Evolutionary conservation across 345 rosid species (phyloP), one percentile per base, ranked within the genome.

Genomic region (Theobroma cacao): DNA sequence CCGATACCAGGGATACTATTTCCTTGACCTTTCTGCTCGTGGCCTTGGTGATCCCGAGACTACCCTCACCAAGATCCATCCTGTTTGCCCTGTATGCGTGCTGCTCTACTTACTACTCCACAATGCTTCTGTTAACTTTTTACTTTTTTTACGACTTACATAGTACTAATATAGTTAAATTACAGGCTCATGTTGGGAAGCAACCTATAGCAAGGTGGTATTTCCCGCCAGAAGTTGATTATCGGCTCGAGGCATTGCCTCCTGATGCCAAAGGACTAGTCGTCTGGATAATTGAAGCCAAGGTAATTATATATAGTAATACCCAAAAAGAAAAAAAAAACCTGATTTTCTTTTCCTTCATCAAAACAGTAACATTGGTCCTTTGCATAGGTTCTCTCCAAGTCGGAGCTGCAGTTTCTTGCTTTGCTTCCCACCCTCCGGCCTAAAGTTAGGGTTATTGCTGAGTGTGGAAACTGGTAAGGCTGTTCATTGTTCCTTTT

Each of bases 201-300:
- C 96, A 95, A 76, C 99, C 97, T 2, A 92, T 95, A 79, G 97
- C 96, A 64, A 90, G 99, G 74, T 95, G 99, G 99, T 95, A 92
- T 79, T 93, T 83, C 75, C 98, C 99, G 2, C 99, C 97, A 2
- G 98, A 92, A 81, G 95, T 95, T 5, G 99, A 95, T 77, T 93
- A 85, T 59, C 88, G 97, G 77, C 94, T 95, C 45, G 83, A 85
- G 0, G 92, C 92, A 33, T 81, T 92, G 70, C 98, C 98, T 4
- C 87, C 93, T 1, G 52, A 78, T 77, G 99, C 97, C 26, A 93
- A 91, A 84, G 97, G 99, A 72, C 97, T 95, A 30, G 85, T 95
- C 0, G 90, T 95, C 58, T 95, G 99, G 98, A 70, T 93, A 58
- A 83, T 92, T 59, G 99, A 95, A 88, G 99, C 99, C 82, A 92